Base-by-base conservation (phyloP, 2,329 filamentous ascomycete species). In the Fusarium sp. region DNA sequence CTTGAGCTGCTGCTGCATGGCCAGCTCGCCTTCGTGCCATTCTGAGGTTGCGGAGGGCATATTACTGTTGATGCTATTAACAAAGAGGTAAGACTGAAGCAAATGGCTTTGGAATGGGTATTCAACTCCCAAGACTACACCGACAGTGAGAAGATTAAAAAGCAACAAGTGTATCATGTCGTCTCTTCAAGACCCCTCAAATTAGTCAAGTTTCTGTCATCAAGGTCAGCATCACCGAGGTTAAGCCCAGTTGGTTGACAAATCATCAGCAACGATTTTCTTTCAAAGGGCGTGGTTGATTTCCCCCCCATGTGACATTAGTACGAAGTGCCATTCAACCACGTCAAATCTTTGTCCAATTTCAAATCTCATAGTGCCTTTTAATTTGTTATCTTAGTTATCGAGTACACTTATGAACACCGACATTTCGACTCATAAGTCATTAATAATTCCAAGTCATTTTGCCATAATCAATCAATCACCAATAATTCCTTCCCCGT, bases 11-110 rank as follows among this genome's bases (percentile, higher is more conserved):
- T 77, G 72, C 53, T 89, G 89, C 74, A 94, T 84, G 44, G 82
- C 80, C 37, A 79, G 69, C 74, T 94, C 91, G 66, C 91, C 90
- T 9, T 82, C 73, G 73, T 91, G 87, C 80, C 84, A 92, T 41
- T 65, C 64, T 17, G 67, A 70, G 23, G 67, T 61, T 6, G 58
- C 61, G 14, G 69, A 69, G 3, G 72, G 70, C 72, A 75, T 74
- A 5, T 33, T 68, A 45, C 39, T 29, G 27, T 29, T 38, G 15
- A 41, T 3, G 13, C 4, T 49, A 13, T 39, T 55, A 9, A 51
- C 23, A 15, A 53, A 43, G n/a, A 43, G 17, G 57, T 60, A 39
- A 37, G 43, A 36, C 17, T 49, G 49, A 19, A 55, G 10, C 27
- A 37, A 33, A 19, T 52, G 35, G 38, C 21, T 31, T 43, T 45